A percentile compares a stretch with the other conserved stretches of the same genome.
These are phyloP conservation scores for Arctostaphylos glauca DNA, from an alignment of 148 eudicot species.

Conservation along the genomic window DNA sequence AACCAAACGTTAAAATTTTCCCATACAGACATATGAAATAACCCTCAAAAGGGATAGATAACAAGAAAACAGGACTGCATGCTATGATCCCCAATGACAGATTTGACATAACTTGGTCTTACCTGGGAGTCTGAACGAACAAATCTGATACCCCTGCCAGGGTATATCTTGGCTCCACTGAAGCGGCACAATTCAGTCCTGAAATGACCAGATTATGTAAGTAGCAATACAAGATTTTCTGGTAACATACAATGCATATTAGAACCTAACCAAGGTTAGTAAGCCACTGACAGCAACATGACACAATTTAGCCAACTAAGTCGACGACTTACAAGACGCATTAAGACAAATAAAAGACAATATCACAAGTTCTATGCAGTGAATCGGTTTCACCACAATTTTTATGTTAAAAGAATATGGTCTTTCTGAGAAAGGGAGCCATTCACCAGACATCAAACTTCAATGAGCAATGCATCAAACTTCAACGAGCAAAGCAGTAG, in stretches of 20 bases:
- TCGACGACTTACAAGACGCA: background rate
- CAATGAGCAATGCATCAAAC: background rate
- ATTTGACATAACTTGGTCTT: background rate
- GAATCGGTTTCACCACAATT: background rate
- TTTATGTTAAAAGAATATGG: background rate
- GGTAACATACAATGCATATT: background rate
- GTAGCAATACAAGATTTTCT: background rate
- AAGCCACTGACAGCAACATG: background rate
- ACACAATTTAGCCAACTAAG: background rate
- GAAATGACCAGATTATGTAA: background rate
- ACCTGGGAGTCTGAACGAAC: slow-evolving; percentile 57
- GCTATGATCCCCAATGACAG: background rate
- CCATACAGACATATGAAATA: background rate
- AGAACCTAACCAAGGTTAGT: background rate
- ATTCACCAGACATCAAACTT: background rate
- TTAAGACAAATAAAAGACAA: background rate
- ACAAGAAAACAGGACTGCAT: background rate
- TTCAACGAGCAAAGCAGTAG: background rate
- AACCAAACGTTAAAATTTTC: background rate
- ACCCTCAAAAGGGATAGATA: background rate
- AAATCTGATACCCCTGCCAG: slow-evolving; percentile 59
- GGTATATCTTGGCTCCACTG: slow-evolving; percentile 60
- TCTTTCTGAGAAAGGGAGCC: background rate
- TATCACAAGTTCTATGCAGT: background rate
- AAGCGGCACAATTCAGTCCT: slow-evolving; percentile 65